A percentile compares a stretch with the other conserved stretches of the same genome.
Evolutionary conservation across 2,329 filamentous ascomycete genomes (phyloP).

Genomic region (Microascus cirrosus): DNA sequence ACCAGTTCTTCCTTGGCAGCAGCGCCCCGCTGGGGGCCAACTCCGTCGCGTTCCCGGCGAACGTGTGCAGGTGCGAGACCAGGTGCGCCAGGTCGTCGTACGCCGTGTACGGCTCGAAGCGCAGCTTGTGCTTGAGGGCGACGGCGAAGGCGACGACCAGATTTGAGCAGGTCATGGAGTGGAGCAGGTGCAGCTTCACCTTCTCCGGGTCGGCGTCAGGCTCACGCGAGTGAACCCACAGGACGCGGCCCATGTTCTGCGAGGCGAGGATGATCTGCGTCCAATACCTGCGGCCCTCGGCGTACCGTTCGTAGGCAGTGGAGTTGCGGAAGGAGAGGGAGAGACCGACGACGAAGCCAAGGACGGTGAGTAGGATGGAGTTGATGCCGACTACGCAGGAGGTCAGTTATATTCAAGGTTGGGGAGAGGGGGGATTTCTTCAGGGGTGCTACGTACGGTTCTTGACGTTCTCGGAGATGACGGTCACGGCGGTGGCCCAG

Average conservation of each 20-base stretch:
- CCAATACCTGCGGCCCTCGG: constrained; percentile 54
- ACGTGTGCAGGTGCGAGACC: constrained; percentile 63
- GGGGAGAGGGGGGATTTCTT: constrained; percentile 6
- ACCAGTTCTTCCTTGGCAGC: constrained; percentile 32
- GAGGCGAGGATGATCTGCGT: constrained; percentile 48
- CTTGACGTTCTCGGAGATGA: constrained; percentile 32
- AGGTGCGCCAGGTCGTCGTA: constrained; percentile 65
- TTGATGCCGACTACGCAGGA: constrained; percentile 34
- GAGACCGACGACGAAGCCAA: constrained; percentile 73
- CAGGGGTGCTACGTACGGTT: constrained; percentile 5
- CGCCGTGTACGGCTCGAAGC: constrained; percentile 70
- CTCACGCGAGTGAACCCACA: constrained; percentile 59
- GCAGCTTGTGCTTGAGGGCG: constrained; percentile 69
- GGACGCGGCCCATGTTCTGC: constrained; percentile 60
- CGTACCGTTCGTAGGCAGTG: constrained; percentile 65
- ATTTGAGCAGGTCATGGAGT: constrained; percentile 51
- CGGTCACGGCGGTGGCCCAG: constrained; percentile 58
- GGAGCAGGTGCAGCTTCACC: constrained; percentile 10
- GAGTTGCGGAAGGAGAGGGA: constrained; percentile 68
- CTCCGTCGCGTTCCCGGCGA: constrained; percentile 45
- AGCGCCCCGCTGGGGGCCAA: constrained; percentile 21
- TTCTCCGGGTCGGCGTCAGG: constrained; percentile 6
- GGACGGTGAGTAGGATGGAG: constrained; percentile 57
- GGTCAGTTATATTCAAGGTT: constrained; percentile 8
- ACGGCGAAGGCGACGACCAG: constrained; percentile 68